These are phyloP conservation scores for Xerocomellus amylosporus DNA, from an alignment of 768 basidiomycete genomes.

Conservation along the genomic window DNA sequence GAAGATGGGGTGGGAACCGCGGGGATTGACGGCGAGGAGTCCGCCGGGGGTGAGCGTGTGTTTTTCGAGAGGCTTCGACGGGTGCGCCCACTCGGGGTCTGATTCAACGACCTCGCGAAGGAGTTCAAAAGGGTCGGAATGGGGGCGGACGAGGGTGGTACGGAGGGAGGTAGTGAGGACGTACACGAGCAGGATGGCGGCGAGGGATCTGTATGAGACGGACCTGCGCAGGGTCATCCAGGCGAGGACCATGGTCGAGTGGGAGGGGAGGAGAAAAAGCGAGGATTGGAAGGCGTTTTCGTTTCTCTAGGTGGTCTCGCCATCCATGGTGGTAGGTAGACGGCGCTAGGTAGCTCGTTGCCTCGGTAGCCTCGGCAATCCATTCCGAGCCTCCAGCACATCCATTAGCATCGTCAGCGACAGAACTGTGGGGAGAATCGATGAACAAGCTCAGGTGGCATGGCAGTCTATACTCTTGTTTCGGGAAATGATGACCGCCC, in stretches of 20 bases:
- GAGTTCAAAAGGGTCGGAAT: too few species aligned
- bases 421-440: too few species aligned
- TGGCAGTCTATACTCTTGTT: too few species aligned
- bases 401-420: too few species aligned
- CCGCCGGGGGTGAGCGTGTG: constrained; percentile 31
- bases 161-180: neutral
- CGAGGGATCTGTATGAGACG: neutral
- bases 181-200: neutral
- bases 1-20: constrained; percentile 42
- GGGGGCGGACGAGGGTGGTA: neutral
- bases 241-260: neutral
- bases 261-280: neutral
- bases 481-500: too few species aligned
- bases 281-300: too few species aligned
- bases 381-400: too few species aligned
- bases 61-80: neutral
- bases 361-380: too few species aligned
- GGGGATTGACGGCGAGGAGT: constrained; percentile 34
- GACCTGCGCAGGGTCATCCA: neutral
- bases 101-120: neutral
- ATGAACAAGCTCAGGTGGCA: too few species aligned
- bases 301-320: too few species aligned
- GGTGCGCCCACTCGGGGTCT: neutral
- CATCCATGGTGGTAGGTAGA: too few species aligned
- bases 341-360: too few species aligned